phyloP scores from a whole-genome alignment of 2,329 filamentous ascomycete species.

The Xylaria polymorpha region DNA sequence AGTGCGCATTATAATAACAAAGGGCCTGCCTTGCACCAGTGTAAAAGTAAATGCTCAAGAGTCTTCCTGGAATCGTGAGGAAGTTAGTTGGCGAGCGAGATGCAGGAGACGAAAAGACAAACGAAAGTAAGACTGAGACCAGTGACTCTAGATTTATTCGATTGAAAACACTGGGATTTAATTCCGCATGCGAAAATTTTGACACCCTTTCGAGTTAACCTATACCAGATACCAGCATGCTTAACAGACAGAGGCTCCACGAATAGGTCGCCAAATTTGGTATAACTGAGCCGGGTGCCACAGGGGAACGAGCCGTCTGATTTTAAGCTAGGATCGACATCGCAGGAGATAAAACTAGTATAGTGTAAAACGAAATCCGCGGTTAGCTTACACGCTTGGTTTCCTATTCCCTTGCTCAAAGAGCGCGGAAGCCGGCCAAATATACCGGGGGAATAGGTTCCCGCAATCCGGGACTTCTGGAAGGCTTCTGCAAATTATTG shows the following conservation, averaged over 20 bases:
- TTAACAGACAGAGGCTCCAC: not conserved
- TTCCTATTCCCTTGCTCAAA: not conserved
- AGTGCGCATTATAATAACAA: constrained; percentile 3
- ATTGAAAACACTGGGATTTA: not conserved
- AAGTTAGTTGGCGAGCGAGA: not conserved
- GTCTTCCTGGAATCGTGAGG: constrained; percentile 2
- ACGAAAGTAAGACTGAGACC: not conserved
- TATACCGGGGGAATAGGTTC: constrained; percentile 4
- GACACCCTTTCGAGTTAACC: not conserved
- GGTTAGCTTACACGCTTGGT: constrained; percentile 4
- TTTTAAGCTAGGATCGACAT: constrained; percentile 24
- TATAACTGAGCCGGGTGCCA: not conserved
- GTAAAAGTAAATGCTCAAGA: not conserved
- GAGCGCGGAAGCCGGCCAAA: constrained; percentile 12
- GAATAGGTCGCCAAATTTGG: constrained; percentile 11
- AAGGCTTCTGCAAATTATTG: constrained; percentile 10
- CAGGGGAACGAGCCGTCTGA: constrained; percentile 11
- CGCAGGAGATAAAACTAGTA: constrained; percentile 20
- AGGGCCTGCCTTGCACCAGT: constrained; percentile 21
- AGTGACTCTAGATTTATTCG: constrained; percentile 16
- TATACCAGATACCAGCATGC: constrained; percentile 2
- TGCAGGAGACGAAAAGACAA: not conserved
- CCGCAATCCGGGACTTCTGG: constrained; percentile 8
- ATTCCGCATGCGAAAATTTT: constrained; percentile 6
- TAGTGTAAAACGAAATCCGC: not conserved